A percentile compares a stretch with the other conserved stretches of the same genome.
These are phyloP conservation scores for Drechslera avenae DNA, from an alignment of 2,329 filamentous ascomycete species.

Conservation along the genomic window DNA sequence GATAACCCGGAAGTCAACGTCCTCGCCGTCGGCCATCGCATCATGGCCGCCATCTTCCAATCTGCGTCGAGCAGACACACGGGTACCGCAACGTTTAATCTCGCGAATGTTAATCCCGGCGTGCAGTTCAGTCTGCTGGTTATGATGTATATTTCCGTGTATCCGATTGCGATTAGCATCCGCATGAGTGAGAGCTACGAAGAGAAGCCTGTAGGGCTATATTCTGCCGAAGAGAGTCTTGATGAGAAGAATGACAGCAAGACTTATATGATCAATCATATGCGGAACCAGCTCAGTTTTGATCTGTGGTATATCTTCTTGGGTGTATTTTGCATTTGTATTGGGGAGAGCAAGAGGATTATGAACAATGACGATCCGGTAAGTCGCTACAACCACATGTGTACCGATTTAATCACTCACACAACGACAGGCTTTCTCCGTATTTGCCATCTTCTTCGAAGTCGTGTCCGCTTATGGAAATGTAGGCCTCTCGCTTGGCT, in stretches of 20 bases:
- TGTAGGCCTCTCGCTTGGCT: constrained; percentile 87
- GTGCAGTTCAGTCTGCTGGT: constrained; percentile 93
- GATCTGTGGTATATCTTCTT: constrained; percentile 97
- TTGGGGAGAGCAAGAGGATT: constrained; percentile 78
- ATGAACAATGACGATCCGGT: constrained; percentile 61
- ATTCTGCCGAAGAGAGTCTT: constrained; percentile 53
- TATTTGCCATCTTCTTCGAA: constrained; percentile 53
- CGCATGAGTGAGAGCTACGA: constrained; percentile 96
- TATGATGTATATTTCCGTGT: constrained; percentile 99
- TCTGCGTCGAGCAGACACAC: constrained; percentile 88
- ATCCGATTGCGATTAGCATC: constrained; percentile 93
- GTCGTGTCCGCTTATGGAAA: constrained; percentile 66
- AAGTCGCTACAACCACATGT: too few species aligned
- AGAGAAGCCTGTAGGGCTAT: constrained; percentile 81
- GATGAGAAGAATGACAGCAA: constrained; percentile 60
- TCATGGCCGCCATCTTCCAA: constrained; percentile 89
- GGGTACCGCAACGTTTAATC: constrained; percentile 81
- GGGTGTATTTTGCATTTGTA: constrained; percentile 89
- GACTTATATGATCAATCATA: constrained; percentile 87
- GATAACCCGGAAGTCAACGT: constrained; percentile 70
- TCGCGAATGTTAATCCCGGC: constrained; percentile 80
- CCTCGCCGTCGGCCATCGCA: constrained; percentile 72
- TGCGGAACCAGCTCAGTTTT: constrained; percentile 92
- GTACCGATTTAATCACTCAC: too few species aligned
- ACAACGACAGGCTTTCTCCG: constrained; percentile 47